Base-by-base conservation (phyloP, 2,329 filamentous ascomycete genomes). In the Fusarium nisikadoi region DNA sequence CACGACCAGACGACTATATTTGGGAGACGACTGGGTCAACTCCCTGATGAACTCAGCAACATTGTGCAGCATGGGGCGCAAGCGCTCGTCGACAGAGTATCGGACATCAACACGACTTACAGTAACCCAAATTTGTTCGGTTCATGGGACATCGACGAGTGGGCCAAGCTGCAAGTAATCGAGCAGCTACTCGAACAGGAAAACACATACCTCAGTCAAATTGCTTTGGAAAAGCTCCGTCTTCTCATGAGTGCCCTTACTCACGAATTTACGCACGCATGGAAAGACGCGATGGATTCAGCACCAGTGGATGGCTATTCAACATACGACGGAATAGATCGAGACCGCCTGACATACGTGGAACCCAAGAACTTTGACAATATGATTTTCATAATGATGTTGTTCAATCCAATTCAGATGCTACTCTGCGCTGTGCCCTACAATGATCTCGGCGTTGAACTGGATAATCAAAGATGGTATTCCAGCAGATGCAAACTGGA, bases 31-130 rank as follows among this genome's bases (percentile, higher is more conserved):
- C 75, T 82, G n/a, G 84, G 85, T 6, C 76, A 82, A 16, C 74
- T 89, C 5, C 85, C 86, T 14, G 88, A 91, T 61, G 86, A 88
- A 57, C 83, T 88, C 59, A 81, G 83, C 17, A 89, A 90, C 58
- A 80, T 86, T 6, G 84, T 91, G 5, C 87, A 90, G 71, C 89
- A 91, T 75, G 89, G 89, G 12, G 86, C 87, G 27, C 84, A 85
- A 31, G 83, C 82, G 13, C 83, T 91, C 43, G 78, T 85, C 5
- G 85, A 86, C 14, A 82, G 88, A 12, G 80, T 90, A 4, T 61
- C 74, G 12, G 20, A 72, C 58, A 16, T 70, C 27, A 25, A 71
- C 75, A 6, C 65, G 80, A 50, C 78, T 25, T 78, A 86, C 31
- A 75, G 71, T 16, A 82, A 80, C 17, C 75, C 79, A 10, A 42